Evolutionary conservation across 352 stramenopile genomes (phyloP).

Genomic region (Halophytophthora polymorphica): DNA sequence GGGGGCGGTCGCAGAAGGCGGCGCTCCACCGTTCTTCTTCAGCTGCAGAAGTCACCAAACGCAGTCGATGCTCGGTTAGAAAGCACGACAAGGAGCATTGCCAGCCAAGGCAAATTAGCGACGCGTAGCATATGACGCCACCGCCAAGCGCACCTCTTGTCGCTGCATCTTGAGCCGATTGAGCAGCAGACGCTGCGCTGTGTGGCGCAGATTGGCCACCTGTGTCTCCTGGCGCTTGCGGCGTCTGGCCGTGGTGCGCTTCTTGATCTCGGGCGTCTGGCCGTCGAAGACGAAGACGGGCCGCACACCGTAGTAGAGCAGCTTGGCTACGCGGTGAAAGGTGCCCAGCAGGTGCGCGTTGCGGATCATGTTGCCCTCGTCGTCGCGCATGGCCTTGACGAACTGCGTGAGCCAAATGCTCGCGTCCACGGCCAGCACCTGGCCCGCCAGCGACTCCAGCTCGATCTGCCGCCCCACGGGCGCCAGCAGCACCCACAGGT

Average conservation of each 20-base stretch:
- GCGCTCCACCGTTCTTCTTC: conserved; percentile 49
- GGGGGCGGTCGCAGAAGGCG: conserved; percentile 37
- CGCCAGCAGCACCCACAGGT: conserved; percentile 96
- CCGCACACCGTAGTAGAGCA: conserved; percentile 95
- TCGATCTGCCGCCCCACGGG: conserved; percentile 95
- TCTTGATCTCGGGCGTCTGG: conserved; percentile 96
- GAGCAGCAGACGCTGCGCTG: conserved; percentile 94
- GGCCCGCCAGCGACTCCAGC: conserved; percentile 96
- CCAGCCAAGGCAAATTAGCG: too few species aligned
- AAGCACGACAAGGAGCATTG: too few species aligned
- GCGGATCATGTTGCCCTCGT: conserved; percentile 92
- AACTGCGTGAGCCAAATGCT: conserved; percentile 99
- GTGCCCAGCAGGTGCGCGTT: conserved; percentile 95
- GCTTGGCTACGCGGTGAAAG: conserved; percentile 91
- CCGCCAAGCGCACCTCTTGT: conserved; percentile 26
- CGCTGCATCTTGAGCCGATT: conserved; percentile 77
- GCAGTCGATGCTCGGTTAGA: background rate
- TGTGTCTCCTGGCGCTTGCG: conserved; percentile 68
- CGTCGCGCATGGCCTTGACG: conserved; percentile 97
- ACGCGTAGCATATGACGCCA: too few species aligned
- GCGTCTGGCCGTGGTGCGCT: conserved; percentile 66
- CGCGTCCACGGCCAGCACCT: conserved; percentile 97
- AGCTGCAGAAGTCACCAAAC: conserved; percentile 23
- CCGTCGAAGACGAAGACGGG: conserved; percentile 99
- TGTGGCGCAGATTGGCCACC: conserved; percentile 85